phyloP scores from a whole-genome alignment of 805 yeast species.

The Ogataea salicorniae region DNA sequence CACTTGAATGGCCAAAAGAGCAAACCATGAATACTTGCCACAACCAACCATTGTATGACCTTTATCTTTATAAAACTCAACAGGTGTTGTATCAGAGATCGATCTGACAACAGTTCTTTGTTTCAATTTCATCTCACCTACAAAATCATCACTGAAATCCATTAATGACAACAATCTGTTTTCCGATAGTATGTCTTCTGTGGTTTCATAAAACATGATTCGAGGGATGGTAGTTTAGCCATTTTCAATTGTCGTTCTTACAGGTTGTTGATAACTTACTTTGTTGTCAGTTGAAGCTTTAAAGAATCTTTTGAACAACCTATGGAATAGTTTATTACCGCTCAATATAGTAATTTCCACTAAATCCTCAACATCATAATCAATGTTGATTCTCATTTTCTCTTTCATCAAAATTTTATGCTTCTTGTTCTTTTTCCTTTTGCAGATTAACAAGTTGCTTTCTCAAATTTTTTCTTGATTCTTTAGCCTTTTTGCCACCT shows the following conservation, averaged over 20 bases:
- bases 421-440: not conserved
- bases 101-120: slow-evolving; percentile 38
- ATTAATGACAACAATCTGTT: slow-evolving; percentile 1
- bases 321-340: slow-evolving; percentile 3
- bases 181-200: slow-evolving; percentile 3
- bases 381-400: not conserved
- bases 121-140: slow-evolving; percentile 35
- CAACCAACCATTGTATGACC: slow-evolving; percentile 35
- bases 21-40: slow-evolving; percentile 32
- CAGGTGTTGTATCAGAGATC: too few relatives aligned
- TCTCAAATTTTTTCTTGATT: not conserved
- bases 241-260: slow-evolving; percentile 9
- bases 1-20: slow-evolving; percentile 31
- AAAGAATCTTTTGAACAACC: slow-evolving; percentile 9
- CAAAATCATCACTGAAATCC: slow-evolving; percentile 29
- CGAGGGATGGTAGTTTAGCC: slow-evolving; percentile 23
- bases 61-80: slow-evolving; percentile 12
- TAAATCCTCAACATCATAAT: slow-evolving; percentile 1
- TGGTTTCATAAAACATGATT: slow-evolving; percentile 12
- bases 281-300: slow-evolving; percentile 7
- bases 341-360: not conserved
- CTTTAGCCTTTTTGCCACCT: not conserved
- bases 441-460: not conserved
- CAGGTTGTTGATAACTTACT: slow-evolving; percentile 13
- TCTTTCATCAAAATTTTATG: not conserved